phyloP scores from a whole-genome alignment of 1,139 yeast genomes.

The Scheffersomyces stambukii region DNA sequence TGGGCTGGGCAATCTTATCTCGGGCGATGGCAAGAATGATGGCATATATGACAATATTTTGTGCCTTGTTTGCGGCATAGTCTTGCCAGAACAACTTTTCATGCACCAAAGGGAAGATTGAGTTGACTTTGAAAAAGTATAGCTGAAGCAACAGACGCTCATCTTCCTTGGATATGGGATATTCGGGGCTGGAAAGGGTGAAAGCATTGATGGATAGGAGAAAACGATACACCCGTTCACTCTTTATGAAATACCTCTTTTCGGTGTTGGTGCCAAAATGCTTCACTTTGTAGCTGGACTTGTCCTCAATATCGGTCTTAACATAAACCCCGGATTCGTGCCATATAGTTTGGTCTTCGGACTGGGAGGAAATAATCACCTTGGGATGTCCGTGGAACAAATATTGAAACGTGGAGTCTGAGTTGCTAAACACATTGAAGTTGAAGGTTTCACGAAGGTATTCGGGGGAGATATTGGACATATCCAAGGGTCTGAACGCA shows the following conservation, averaged over 20 bases:
- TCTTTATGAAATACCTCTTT: slow-evolving; percentile 9
- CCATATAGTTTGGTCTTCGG: slow-evolving; percentile 20
- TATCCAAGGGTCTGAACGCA: slow-evolving; percentile 5
- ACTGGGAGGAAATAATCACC: slow-evolving; percentile 19
- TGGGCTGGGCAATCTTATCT: slow-evolving; percentile 26
- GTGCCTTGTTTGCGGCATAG: slow-evolving; percentile 18
- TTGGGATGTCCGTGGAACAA: slow-evolving; percentile 26
- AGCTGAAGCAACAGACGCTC: slow-evolving; percentile 19
- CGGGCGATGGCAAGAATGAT: slow-evolving; percentile 25
- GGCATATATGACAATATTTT: slow-evolving; percentile 22
- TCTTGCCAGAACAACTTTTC: slow-evolving; percentile 27
- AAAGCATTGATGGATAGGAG: slow-evolving; percentile 29
- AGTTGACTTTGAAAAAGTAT: slow-evolving; percentile 30
- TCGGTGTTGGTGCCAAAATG: slow-evolving; percentile 10
- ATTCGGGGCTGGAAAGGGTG: slow-evolving; percentile 24
- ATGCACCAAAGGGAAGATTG: slow-evolving; percentile 30
- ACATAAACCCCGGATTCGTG: slow-evolving; percentile 28
- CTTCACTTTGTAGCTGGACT: slow-evolving; percentile 11
- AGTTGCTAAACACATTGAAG: slow-evolving; percentile 21
- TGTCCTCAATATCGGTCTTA: slow-evolving; percentile 10
- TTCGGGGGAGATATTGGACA: slow-evolving; percentile 17
- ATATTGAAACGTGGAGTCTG: slow-evolving; percentile 18
- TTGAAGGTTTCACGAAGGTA: slow-evolving; percentile 21
- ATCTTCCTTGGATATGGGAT: slow-evolving; percentile 18
- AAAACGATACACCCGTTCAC: slow-evolving; percentile 15